Evolutionary conservation across 768 basidiomycete species (phyloP), one percentile per base, ranked within the genome.

Genomic region (Amanita subjunquillea): DNA sequence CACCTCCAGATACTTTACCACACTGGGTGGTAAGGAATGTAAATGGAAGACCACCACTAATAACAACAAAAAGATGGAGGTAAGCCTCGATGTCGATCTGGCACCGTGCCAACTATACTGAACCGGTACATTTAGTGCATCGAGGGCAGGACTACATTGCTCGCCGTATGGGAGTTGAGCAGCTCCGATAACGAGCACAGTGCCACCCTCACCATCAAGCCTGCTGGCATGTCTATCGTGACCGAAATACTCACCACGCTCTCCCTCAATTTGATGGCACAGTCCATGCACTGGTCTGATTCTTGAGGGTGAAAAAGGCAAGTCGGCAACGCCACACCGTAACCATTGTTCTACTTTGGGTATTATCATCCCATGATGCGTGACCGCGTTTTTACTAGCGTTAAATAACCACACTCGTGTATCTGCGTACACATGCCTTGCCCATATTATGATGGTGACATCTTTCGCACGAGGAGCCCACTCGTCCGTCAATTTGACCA

Each of bases 241-340:
- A 91, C 87, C 9, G 88, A 91, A 65, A 79, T 91, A 58, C 64
- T 90, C 58, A 84, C 87, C 8, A 86, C 85, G 3, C 76, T 91
- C 52, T 74, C 77, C 47, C 71, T 91, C 47, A 87, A 87, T 62
- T 80, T 84, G 32, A 85, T 89, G 74, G 76, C 84, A 23, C 72
- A 74, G 55, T 67, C 70, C 23, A 63, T 86, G 30, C 72, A 71
- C 51, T 89, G 87, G 86, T 46, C 53, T 15, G 49, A 41, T 25
- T 6, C 36, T 38, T 48, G 17, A 48, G 34, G 4, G 3, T 25
- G 25, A 4, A 25, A 25, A 25, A 25, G 4, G 25, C 25, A 25
- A 25, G 25, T 25, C 25, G 25, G 25, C 25, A 25, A 25, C 25
- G 25, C 25, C 25, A 25, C 25, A 2, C 4, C 4, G 25, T 3